Evolutionary conservation across 164 flowering plant species (phyloP).

Genomic region (Houttuynia cordata): DNA sequence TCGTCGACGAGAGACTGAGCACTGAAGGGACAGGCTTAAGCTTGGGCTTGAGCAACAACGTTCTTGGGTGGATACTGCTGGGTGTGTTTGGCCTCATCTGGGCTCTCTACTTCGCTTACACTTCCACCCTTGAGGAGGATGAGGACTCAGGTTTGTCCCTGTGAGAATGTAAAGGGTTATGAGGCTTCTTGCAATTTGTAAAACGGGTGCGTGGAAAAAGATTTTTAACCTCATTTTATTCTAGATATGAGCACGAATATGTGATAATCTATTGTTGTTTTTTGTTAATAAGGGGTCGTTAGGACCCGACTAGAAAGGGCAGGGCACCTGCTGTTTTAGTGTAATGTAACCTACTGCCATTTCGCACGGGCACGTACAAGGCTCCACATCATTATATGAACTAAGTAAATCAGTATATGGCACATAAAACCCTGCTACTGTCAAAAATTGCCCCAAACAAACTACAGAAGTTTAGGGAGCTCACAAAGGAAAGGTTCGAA

Average conservation of each 20-base stretch:
- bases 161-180: constrained; percentile 8
- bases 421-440: too few relatives aligned
- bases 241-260: background rate
- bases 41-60: constrained; percentile 84
- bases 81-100: constrained; percentile 86
- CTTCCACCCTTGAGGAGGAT: constrained; percentile 76
- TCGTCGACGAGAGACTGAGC: constrained; percentile 91
- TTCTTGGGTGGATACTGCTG: constrained; percentile 81
- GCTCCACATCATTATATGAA: too few relatives aligned
- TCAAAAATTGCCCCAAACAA: too few relatives aligned
- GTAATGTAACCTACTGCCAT: too few relatives aligned
- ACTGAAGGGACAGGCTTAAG: constrained; percentile 97
- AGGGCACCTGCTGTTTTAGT: too few relatives aligned
- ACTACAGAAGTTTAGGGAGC: too few relatives aligned
- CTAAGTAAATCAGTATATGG: too few relatives aligned
- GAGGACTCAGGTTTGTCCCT: constrained; percentile 90
- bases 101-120: constrained; percentile 59
- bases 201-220: background rate
- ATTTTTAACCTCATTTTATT: background rate
- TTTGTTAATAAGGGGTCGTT: too few relatives aligned
- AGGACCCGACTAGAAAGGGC: too few relatives aligned
- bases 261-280: background rate
- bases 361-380: too few relatives aligned
- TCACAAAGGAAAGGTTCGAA: too few relatives aligned
- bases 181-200: too few relatives aligned